Evolutionary conservation across 345 rosid genomes (phyloP).

Genomic region (Stellera chamaejasme): DNA sequence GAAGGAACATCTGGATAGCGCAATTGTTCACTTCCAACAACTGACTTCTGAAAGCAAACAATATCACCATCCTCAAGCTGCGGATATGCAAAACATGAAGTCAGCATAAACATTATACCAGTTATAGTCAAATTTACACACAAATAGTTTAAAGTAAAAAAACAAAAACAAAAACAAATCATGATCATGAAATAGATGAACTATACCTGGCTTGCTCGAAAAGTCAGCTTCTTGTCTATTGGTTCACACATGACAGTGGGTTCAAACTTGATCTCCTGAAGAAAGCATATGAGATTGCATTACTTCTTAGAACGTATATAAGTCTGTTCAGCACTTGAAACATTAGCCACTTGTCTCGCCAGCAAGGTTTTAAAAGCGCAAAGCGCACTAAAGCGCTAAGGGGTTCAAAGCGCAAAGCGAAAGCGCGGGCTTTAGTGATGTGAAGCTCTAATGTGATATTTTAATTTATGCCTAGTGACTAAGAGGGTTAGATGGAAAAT

Average conservation of each 20-base stretch:
- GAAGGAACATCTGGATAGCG: constrained; percentile 64
- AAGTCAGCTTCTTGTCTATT: constrained; percentile 42
- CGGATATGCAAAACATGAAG: neutral
- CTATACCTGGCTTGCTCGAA: constrained; percentile 54
- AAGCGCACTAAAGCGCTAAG: no score
- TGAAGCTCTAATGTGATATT: no score
- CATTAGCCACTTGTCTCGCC: no score
- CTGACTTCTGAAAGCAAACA: constrained; percentile 57
- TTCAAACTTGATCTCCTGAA: constrained; percentile 68
- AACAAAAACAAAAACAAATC: neutral
- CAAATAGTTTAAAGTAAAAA: constrained; percentile 2
- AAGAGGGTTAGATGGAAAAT: no score
- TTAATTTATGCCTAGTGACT: no score
- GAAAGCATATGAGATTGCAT: neutral
- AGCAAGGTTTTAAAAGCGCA: no score
- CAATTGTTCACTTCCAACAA: constrained; percentile 30
- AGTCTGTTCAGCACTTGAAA: no score
- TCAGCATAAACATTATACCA: no score
- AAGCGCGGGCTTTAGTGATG: no score
- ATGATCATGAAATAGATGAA: neutral
- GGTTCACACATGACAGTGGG: constrained; percentile 63
- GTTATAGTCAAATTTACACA: neutral
- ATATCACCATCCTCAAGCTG: constrained; percentile 84
- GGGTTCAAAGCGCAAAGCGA: no score
- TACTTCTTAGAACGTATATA: no score